Evolutionary conservation across 495 filamentous ascomycete genomes (phyloP), one percentile per base, ranked within the genome.

Genomic region (Aspergillus sparsus): DNA sequence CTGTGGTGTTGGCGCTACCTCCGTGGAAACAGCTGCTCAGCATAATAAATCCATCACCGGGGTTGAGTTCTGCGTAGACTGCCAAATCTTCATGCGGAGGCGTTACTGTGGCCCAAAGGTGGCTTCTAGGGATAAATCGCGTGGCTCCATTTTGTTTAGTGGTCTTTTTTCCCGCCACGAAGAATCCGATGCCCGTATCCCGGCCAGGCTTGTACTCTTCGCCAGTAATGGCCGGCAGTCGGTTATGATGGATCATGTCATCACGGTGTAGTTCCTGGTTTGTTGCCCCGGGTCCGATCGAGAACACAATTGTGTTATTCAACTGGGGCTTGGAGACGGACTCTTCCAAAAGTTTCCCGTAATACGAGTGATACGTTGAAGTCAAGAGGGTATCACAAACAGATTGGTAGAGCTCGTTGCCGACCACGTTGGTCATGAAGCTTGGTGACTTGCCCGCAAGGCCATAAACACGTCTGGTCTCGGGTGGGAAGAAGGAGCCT

Each of bases 111-210:
- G 11, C 31, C 77, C 78, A 79, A 8, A 77, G 67, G 63, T 82
- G 79, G 32, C 65, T 71, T 11, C 73, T 67, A 3, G 74, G 77
- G 50, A 80, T 75, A 53, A 80, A 70, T 10, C 71, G 68, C 11
- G 77, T 80, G 35, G 73, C 77, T 11, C 77, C 79, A 53, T 80
- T 80, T 8, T 62, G 63, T 37, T 65, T 70, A 5, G 69, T 73
- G 2, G 62, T 63, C 35, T 62, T 67, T 21, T 63, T 71, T 0
- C 65, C 75, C 9, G 71, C 75, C 6, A 77, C 65, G 34, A 79
- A 72, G 8, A 76, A 33, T 7, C 67, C 68, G 27, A 76, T 49
- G 31, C 51, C 54, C 5, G 56, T 58, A 46, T 74, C 73, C 10
- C 73, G 68, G 31, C 60, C 62, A 41, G 56, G 47, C 37, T 66